phyloP scores from a whole-genome alignment of 768 basidiomycete genomes.

The Macrolepiota albuminosa region DNA sequence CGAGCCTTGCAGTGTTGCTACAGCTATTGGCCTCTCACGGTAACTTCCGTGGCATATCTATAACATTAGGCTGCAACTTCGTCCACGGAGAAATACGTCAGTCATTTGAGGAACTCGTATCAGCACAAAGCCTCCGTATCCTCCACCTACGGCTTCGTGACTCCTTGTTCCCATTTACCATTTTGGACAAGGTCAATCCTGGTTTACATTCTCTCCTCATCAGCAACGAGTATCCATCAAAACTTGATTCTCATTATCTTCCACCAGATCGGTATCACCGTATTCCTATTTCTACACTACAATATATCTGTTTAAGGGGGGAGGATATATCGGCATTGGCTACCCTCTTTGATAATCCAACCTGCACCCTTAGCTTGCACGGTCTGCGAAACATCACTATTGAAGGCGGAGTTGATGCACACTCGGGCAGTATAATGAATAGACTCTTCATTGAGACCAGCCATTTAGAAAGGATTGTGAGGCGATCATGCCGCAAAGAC shows the following conservation, averaged over 20 bases:
- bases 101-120: background rate
- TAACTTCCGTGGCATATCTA: background rate
- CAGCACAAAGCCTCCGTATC: background rate
- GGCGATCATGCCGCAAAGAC: background rate
- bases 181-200: background rate
- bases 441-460: background rate
- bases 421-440: background rate
- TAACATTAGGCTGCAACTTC: background rate
- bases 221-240: background rate
- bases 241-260: background rate
- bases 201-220: background rate
- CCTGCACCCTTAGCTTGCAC: background rate
- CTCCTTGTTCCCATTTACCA: background rate
- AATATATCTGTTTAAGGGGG: background rate
- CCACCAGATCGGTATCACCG: background rate
- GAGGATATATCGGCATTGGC: background rate
- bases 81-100: background rate
- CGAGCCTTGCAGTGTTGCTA: background rate
- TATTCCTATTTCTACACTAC: background rate
- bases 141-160: background rate
- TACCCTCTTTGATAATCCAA: background rate
- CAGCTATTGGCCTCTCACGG: background rate
- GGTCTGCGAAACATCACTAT: background rate
- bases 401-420: background rate
- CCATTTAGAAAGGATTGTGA: background rate